Base-by-base conservation (phyloP, 1,284 basidiomycete species). In the Trichosporon coremiiforme region DNA sequence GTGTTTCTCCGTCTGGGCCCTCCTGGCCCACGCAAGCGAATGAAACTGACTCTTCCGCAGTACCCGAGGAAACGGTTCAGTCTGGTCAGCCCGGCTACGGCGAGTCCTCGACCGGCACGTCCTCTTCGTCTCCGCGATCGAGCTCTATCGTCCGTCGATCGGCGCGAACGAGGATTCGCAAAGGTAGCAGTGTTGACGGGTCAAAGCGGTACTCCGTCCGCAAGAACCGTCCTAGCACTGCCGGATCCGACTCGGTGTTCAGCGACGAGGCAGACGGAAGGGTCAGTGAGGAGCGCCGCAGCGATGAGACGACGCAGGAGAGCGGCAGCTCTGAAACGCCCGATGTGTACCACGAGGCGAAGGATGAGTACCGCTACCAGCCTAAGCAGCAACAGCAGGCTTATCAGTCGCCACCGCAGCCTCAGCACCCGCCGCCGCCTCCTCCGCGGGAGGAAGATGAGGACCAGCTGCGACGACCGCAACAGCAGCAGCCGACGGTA, bases 131-230 rank as follows among this genome's bases (percentile, higher is more conserved):
- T 25, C 93, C 92, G 38, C 90, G 90, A 63, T 93, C 93, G 1
- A 92, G 92, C 13, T 82, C 91, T 80, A 94, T 95, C 76, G 86
- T 99, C 13, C 92, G 94, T 35, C 90, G 96, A 62, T 89, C 94
- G 12, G 94, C 94, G 8, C 89, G 95, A 22, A 99, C 96, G 2
- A 95, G 95, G 86, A 97, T 98, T 77, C 90, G 96, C 68, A 99
- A 98, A 84, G 86, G 90, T n/a, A 81, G 90, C 25, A 86, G 88
- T 10, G 91, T 90, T 22, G 93, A 91, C 79, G 90, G 89, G 60
- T 90, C 90, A 2, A 91, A 92, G 86, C 89, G 93, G 17, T 95
- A 95, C 83, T 83, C 82, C 4, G 5, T 80, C 82, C 87, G 79
- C 22, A 73, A 72, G 68, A 77, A 77, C 6, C 78, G 78, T 6